Conservation (phyloP, 768 basidiomycete species). For the Leccinum olivaceopallidum region DNA sequence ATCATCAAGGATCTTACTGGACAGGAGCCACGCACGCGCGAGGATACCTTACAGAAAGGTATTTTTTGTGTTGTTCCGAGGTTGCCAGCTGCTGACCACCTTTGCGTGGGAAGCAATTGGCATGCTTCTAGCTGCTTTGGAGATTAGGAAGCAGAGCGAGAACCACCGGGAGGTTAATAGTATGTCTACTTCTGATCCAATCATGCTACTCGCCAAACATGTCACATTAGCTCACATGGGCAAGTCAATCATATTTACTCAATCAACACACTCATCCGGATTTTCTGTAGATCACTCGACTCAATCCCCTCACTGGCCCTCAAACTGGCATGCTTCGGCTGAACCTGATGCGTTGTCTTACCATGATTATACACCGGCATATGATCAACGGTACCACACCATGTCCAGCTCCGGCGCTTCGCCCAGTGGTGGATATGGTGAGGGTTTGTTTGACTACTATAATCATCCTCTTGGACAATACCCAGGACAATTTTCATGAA, state of each 20-base stretch:
- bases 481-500: background rate
- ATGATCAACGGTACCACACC: constrained; percentile 3
- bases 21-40: constrained; percentile 14
- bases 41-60: constrained; percentile 25
- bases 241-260: background rate
- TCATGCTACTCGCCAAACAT: background rate
- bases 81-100: constrained; percentile 4
- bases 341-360: background rate
- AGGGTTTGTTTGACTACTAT: background rate
- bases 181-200: background rate
- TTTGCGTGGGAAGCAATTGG: constrained; percentile 7
- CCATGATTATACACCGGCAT: background rate
- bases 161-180: background rate
- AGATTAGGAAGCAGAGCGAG: background rate
- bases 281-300: constrained; percentile 4
- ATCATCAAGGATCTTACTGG: constrained; percentile 16
- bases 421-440: background rate
- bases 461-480: background rate
- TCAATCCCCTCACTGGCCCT: background rate
- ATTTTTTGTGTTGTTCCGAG: background rate
- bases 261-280: background rate
- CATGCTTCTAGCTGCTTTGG: background rate
- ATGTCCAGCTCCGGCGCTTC: background rate
- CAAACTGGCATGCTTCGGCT: background rate
- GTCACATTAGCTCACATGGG: background rate